Evolutionary conservation across 805 yeast genomes (phyloP).

Genomic region (Candida ipomoeae): DNA sequence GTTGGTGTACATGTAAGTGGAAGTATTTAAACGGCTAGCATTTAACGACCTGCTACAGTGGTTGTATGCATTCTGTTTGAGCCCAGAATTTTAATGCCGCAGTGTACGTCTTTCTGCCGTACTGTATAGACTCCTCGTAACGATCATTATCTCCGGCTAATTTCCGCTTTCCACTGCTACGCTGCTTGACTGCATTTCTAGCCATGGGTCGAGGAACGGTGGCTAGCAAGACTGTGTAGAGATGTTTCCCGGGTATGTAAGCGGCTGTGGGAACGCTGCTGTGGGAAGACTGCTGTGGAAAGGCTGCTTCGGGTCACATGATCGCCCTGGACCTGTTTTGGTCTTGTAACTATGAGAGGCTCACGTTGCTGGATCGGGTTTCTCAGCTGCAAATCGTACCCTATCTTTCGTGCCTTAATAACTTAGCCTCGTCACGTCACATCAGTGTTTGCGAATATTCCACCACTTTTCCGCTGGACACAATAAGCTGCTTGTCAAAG

Average conservation of each 20-base stretch:
- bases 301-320: not conserved
- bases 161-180: not conserved
- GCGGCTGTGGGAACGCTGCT: no score
- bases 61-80: not conserved
- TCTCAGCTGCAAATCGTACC: not conserved
- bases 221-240: no score
- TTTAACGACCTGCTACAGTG: not conserved
- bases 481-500: slow-evolving; percentile 50
- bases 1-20: not conserved
- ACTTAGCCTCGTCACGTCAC: not conserved
- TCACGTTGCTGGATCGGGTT: not conserved
- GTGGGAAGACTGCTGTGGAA: no score
- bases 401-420: not conserved
- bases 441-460: not conserved
- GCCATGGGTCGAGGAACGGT: no score
- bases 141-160: not conserved
- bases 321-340: not conserved
- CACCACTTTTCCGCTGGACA: slow-evolving; percentile 12
- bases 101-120: not conserved
- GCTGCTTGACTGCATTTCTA: no score
- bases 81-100: slow-evolving; percentile 1
- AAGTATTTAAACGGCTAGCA: not conserved
- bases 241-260: no score
- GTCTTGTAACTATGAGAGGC: no score
- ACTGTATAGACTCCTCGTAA: not conserved